A percentile compares a stretch with the other conserved stretches of the same genome.
phyloP scores from a whole-genome alignment of 1,284 basidiomycete species.

The Mycena sp. region DNA sequence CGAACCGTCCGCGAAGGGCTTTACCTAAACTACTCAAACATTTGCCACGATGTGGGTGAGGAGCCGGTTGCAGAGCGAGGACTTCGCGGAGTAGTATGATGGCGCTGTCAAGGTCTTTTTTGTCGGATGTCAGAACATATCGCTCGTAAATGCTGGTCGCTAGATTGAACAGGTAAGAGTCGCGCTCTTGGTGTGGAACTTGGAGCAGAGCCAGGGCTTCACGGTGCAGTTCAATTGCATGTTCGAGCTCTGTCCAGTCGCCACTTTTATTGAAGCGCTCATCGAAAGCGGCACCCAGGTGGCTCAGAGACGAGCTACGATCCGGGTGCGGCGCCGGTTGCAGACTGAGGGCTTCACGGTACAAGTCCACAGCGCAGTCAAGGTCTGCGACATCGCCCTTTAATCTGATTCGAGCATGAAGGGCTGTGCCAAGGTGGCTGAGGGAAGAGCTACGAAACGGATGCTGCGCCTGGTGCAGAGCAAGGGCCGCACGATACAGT shows the following conservation, averaged over 20 bases:
- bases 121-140: not conserved
- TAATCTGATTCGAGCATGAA: not conserved
- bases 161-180: not conserved
- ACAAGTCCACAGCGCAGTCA: too few relatives aligned
- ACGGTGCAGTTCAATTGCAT: not conserved
- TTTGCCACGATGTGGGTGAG: too few relatives aligned
- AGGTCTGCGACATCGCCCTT: too few relatives aligned
- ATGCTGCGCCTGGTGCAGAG: not conserved
- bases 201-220: not conserved
- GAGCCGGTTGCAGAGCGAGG: conserved; percentile 26
- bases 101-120: not conserved
- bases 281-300: too few relatives aligned
- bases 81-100: conserved; percentile 26
- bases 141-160: not conserved
- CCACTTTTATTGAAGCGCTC: too few relatives aligned
- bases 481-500: not conserved
- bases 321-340: too few relatives aligned
- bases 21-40: too few relatives aligned
- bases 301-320: too few relatives aligned
- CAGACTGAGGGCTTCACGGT: too few relatives aligned
- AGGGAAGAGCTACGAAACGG: not conserved
- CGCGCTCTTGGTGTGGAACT: not conserved
- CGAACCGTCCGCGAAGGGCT: too few relatives aligned
- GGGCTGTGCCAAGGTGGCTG: not conserved
- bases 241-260: too few relatives aligned